Conservation (phyloP, 2,329 filamentous ascomycete species). For the Penicillium psychrosexuale region DNA sequence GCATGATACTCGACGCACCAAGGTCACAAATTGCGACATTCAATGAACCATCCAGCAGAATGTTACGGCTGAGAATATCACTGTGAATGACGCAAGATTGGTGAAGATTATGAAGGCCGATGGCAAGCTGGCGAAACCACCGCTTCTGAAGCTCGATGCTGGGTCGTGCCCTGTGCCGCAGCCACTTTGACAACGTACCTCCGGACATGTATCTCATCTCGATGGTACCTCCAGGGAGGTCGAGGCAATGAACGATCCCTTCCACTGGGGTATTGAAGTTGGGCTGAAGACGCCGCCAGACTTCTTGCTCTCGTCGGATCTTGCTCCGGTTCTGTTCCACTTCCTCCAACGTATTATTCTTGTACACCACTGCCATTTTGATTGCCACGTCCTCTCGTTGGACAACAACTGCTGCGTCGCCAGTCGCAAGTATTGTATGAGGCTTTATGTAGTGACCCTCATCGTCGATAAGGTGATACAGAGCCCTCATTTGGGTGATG, state of each 20-base stretch:
- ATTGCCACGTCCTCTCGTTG: not conserved
- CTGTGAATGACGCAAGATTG: not conserved
- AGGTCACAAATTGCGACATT: not conserved
- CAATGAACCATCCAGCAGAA: not conserved
- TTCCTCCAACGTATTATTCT: not conserved
- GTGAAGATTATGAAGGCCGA: not conserved
- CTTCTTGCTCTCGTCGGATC: not conserved
- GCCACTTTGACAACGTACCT: not conserved
- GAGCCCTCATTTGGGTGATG: not conserved
- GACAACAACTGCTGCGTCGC: not conserved
- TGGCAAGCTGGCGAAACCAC: not conserved
- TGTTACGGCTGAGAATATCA: not conserved
- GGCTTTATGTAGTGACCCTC: not conserved
- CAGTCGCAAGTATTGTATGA: not conserved
- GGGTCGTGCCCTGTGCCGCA: not conserved
- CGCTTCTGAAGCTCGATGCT: not conserved
- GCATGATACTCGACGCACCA: not conserved
- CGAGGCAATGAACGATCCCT: not conserved
- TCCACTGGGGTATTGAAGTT: not conserved
- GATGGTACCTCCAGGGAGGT: not conserved
- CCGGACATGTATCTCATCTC: not conserved
- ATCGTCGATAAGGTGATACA: not conserved
- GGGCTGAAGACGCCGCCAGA: not conserved
- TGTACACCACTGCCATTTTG: not conserved
- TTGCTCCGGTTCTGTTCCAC: not conserved